A percentile compares a stretch with the other conserved stretches of the same genome.
Evolutionary conservation across 768 basidiomycete species (phyloP).

Genomic region (Tulasnella sp.): DNA sequence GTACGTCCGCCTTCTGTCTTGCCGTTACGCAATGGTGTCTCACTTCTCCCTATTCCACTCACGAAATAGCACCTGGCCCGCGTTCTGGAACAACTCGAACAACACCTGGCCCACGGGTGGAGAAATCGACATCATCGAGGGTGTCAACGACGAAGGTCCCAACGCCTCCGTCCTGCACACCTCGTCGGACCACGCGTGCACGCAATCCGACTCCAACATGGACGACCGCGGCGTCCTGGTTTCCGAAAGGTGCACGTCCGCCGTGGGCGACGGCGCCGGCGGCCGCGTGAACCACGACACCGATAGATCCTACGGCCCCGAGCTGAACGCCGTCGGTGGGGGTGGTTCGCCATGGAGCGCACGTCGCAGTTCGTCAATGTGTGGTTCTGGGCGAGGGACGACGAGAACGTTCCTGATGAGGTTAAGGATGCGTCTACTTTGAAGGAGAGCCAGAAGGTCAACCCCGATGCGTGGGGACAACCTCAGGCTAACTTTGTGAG

Average conservation of each 20-base stretch:
- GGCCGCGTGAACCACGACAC: slow-evolving; percentile 8
- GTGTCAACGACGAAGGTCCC: slow-evolving; percentile 30
- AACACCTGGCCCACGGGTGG: slow-evolving; percentile 47
- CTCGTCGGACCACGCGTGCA: slow-evolving; percentile 51
- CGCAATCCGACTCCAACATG: slow-evolving; percentile 40
- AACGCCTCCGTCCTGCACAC: slow-evolving; percentile 22
- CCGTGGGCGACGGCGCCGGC: slow-evolving; percentile 13
- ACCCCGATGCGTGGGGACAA: slow-evolving; percentile 21
- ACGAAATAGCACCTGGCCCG: slow-evolving; percentile 51
- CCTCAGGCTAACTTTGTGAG: slow-evolving; percentile 25
- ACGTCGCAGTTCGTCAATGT: background rate
- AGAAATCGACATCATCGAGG: slow-evolving; percentile 37
- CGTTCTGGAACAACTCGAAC: slow-evolving; percentile 32
- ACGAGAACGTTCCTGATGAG: slow-evolving; percentile 7
- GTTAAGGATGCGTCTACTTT: background rate
- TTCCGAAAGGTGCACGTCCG: background rate
- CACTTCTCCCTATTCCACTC: no score
- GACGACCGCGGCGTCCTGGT: background rate
- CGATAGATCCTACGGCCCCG: slow-evolving; percentile 22
- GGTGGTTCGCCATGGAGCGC: slow-evolving; percentile 14
- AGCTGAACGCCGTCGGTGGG: slow-evolving; percentile 27
- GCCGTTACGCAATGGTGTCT: background rate
- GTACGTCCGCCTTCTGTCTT: background rate
- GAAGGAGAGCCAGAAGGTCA: background rate
- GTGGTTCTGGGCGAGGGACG: slow-evolving; percentile 26